Conservation (phyloP, 352 stramenopile genomes). For the Halophytophthora polymorphica region DNA sequence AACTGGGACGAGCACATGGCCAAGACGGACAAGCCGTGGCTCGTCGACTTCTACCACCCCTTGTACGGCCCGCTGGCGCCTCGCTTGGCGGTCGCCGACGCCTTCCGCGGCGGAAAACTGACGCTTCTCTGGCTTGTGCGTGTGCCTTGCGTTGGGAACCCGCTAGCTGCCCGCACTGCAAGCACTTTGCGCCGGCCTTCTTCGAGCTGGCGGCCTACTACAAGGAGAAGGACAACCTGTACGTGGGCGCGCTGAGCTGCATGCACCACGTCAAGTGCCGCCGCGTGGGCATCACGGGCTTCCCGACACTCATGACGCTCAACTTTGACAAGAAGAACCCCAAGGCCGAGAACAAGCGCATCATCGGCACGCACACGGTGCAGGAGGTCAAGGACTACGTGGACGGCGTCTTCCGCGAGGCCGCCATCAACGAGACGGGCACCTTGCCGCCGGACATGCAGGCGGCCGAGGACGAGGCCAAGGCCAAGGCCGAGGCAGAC, state of each 20-base stretch:
- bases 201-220: constrained; percentile 67
- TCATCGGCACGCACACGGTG: constrained; percentile 76
- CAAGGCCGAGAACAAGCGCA: constrained; percentile 61
- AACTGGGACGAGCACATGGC: constrained; percentile 75
- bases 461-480: constrained; percentile 7
- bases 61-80: constrained; percentile 51
- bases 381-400: constrained; percentile 78
- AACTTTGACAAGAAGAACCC: constrained; percentile 77
- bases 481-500: constrained; percentile 1
- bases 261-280: constrained; percentile 87
- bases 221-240: constrained; percentile 61
- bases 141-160: constrained; percentile 11
- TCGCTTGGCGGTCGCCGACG: not conserved
- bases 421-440: constrained; percentile 67
- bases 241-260: constrained; percentile 77
- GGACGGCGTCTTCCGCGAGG: constrained; percentile 52
- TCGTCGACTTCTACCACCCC: constrained; percentile 85
- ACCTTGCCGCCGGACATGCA: constrained; percentile 40
- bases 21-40: constrained; percentile 76
- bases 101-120: constrained; percentile 1
- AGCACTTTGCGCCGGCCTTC: constrained; percentile 69
- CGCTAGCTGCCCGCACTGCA: constrained; percentile 77
- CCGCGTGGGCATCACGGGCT: constrained; percentile 73
- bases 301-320: constrained; percentile 73
- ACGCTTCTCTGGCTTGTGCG: constrained; percentile 17